A percentile compares a stretch with the other conserved stretches of the same genome.
Conservation (phyloP, 208 protist genomes). For the Trypanosoma platydactyli region DNA sequence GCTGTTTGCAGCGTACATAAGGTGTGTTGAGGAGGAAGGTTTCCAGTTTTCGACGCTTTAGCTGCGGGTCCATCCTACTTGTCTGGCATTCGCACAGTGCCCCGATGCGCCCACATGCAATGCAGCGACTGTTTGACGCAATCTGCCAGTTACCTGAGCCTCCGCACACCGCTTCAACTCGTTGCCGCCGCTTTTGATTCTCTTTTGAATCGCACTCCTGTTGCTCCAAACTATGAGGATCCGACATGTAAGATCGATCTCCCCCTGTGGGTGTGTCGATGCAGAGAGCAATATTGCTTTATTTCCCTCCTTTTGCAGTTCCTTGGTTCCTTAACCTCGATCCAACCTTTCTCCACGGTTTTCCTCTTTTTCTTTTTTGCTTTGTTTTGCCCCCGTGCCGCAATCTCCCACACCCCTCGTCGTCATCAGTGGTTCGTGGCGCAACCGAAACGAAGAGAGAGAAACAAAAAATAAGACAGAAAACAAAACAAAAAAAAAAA, state of each 20-base stretch:
- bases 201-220: slow-evolving; percentile 12
- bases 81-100: slow-evolving; percentile 41
- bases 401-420: too few species aligned
- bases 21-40: slow-evolving; percentile 67
- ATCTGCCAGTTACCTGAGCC: slow-evolving; percentile 56
- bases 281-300: not conserved
- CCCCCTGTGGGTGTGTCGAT: not conserved
- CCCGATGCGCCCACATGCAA: slow-evolving; percentile 56
- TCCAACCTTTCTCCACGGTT: slow-evolving; percentile 5
- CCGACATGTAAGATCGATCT: slow-evolving; percentile 13
- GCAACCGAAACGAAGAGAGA: not conserved
- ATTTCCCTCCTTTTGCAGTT: slow-evolving; percentile 1
- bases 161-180: slow-evolving; percentile 20
- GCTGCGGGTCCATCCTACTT: slow-evolving; percentile 43
- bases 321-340: not conserved
- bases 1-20: slow-evolving; percentile 69
- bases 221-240: not conserved
- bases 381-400: not conserved
- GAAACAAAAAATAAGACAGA: slow-evolving; percentile 2
- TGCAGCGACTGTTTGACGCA: slow-evolving; percentile 65
- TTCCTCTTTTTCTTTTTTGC: slow-evolving; percentile 2
- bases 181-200: slow-evolving; percentile 24
- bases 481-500: slow-evolving; percentile 18
- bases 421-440: too few species aligned
- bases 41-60: slow-evolving; percentile 58